Evolutionary conservation across 2,329 filamentous ascomycete genomes (phyloP).

Genomic region (Ophiostoma angusticollis): DNA sequence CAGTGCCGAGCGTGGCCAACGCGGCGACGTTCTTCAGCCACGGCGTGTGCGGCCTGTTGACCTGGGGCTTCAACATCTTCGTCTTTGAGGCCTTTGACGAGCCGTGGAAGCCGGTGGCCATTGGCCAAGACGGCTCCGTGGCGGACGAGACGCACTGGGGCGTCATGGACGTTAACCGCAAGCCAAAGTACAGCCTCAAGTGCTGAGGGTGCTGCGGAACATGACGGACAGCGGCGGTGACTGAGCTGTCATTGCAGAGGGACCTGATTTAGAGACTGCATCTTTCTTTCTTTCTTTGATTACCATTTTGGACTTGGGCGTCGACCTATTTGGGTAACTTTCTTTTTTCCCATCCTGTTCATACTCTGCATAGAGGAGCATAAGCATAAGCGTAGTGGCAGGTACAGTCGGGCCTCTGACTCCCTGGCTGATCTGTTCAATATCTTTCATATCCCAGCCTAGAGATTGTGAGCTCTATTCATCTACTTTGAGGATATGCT

Average conservation of each 20-base stretch:
- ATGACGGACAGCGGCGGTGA: too few relatives aligned
- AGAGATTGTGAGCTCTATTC: too few relatives aligned
- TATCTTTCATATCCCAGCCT: too few relatives aligned
- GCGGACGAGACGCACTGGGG: constrained; percentile 12
- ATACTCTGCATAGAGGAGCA: too few relatives aligned
- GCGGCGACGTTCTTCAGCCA: constrained; percentile 4
- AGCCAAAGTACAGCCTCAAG: constrained; percentile 8
- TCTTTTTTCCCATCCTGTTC: too few relatives aligned
- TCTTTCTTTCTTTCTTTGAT: too few relatives aligned
- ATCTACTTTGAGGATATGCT: too few relatives aligned
- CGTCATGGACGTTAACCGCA: constrained; percentile 10
- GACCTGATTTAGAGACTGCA: constrained; percentile 5
- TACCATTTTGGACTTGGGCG: too few relatives aligned
- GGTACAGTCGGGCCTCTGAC: too few relatives aligned
- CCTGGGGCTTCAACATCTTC: constrained; percentile 10
- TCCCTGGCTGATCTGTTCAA: too few relatives aligned
- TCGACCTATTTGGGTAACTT: too few relatives aligned
- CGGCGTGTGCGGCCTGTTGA: constrained; percentile 9
- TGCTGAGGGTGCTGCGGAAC: neutral
- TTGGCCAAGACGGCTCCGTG: constrained; percentile 5
- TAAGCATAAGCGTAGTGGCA: too few relatives aligned
- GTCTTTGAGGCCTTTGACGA: constrained; percentile 12
- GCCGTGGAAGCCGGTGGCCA: constrained; percentile 7
- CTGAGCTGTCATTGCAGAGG: neutral
- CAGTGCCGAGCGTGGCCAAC: constrained; percentile 4